Percentiles rank a stretch among this genome's conserved stretches.
These are phyloP conservation scores for Cyberlindnera mycetangii DNA, from an alignment of 805 yeast genomes.

Conservation along the genomic window DNA sequence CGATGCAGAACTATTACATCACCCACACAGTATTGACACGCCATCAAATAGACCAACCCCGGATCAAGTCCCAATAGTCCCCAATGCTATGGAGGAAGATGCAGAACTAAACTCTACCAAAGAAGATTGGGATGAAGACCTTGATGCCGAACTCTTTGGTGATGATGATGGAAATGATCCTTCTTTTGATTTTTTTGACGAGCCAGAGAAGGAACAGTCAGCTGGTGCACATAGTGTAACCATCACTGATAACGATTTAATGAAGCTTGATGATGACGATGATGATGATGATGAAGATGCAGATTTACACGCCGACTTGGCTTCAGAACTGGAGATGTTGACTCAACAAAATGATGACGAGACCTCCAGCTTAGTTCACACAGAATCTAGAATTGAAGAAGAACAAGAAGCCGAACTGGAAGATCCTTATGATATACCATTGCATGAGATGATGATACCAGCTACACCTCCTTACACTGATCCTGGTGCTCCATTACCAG, in stretches of 20 bases:
- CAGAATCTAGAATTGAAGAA: background rate
- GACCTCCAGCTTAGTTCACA: background rate
- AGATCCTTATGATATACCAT: slow-evolving; percentile 47
- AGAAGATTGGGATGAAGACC: slow-evolving; percentile 28
- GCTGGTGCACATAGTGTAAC: slow-evolving; percentile 11
- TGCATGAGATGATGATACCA: slow-evolving; percentile 54
- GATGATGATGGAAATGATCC: slow-evolving; percentile 30
- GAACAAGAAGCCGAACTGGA: slow-evolving; percentile 2
- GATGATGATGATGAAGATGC: slow-evolving; percentile 29
- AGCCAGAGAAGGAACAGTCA: slow-evolving; percentile 20
- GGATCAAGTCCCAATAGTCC: background rate
- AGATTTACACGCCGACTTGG: slow-evolving; percentile 34
- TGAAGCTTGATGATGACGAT: slow-evolving; percentile 31
- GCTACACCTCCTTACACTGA: slow-evolving; percentile 60
- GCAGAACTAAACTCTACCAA: slow-evolving; percentile 1
- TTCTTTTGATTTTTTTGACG: slow-evolving; percentile 26
- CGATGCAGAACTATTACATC: slow-evolving; percentile 6
- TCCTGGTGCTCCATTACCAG: slow-evolving; percentile 83
- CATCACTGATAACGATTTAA: slow-evolving; percentile 26
- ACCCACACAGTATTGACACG: slow-evolving; percentile 7
- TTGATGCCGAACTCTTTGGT: slow-evolving; percentile 34
- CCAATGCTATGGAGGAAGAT: background rate
- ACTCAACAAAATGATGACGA: slow-evolving; percentile 8
- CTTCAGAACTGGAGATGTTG: slow-evolving; percentile 27
- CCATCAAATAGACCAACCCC: slow-evolving; percentile 13